Base-by-base conservation (phyloP, 768 basidiomycete species). In the Suillus lakei region DNA sequence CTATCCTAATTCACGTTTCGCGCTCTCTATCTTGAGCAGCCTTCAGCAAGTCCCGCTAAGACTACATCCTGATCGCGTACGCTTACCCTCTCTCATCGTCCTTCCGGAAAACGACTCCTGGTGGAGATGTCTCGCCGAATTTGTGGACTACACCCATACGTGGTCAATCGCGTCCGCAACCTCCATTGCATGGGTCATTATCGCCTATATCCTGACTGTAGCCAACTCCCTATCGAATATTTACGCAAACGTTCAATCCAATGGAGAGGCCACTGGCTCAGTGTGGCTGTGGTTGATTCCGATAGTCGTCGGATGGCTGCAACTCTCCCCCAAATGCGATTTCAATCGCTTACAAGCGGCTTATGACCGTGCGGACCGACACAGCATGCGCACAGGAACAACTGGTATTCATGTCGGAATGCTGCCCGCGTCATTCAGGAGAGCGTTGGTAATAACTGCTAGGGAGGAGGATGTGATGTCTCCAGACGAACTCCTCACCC, bases 211-310 rank as follows among this genome's bases (percentile, higher is more conserved):
- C 21, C 21, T 54, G 21, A 34, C 81, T 12, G 68, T 82, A 28
- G 62, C 78, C 21, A 76, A 79, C 43, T 74, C 79, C 8, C 50
- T 60, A 21, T 32, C 53, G 15, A 23, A 63, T 7, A 34, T 32
- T 28, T 61, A n/a, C 13, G 18, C n/a, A 26, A 28, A 60, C 10
- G 23, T 63, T 26, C 38, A 61, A 34, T 60, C 62, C 9, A 60
- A 38, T 12, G 62, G 62, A 13, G 54, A 60, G 18, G 62, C 30
- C 9, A 55, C 54, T 9, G 79, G 76, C 2, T 74, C 76, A 9
- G 55, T 78, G 12, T 81, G 78, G 78, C 46, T 80, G 5, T 81
- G 79, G 78, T 73, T 81, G 34, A 58, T 81, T 13, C 73, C 79
- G 0, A 60, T 80, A 13, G 73, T 78, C 26, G 66, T 75, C n/a